A percentile compares a stretch with the other conserved stretches of the same genome.
phyloP scores from a whole-genome alignment of 2,329 filamentous ascomycete genomes.

The Pyrenochaeta sp. region DNA sequence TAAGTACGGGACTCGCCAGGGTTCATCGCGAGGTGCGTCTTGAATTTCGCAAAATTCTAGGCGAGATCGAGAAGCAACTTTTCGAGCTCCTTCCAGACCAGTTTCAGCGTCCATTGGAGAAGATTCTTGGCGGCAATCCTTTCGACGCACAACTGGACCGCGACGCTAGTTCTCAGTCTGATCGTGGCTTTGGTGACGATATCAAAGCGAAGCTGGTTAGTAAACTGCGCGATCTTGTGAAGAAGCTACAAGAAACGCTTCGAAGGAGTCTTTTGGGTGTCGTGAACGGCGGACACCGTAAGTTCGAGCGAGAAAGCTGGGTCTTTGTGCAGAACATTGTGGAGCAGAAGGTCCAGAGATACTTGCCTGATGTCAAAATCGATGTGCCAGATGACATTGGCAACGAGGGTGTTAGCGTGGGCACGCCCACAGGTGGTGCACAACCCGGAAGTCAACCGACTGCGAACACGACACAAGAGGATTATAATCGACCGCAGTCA shows the following conservation, averaged over 20 bases:
- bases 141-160: slow-evolving; percentile 41
- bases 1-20: slow-evolving; percentile 39
- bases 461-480: too few species aligned
- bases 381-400: slow-evolving; percentile 41
- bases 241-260: slow-evolving; percentile 40
- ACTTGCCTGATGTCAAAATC: slow-evolving; percentile 41
- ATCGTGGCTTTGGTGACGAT: slow-evolving; percentile 39
- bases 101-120: slow-evolving; percentile 39
- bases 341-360: slow-evolving; percentile 40
- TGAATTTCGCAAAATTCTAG: slow-evolving; percentile 39
- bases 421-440: slow-evolving; percentile 17
- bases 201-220: slow-evolving; percentile 36
- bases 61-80: slow-evolving; percentile 39
- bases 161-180: slow-evolving; percentile 28
- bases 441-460: too few species aligned
- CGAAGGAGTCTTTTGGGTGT: slow-evolving; percentile 40
- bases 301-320: slow-evolving; percentile 42
- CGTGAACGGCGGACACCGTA: slow-evolving; percentile 41
- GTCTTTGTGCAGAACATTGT: slow-evolving; percentile 42
- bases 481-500: too few species aligned
- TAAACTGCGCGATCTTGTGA: slow-evolving; percentile 37
- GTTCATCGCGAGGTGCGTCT: slow-evolving; percentile 41
- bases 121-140: slow-evolving; percentile 40
- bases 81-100: slow-evolving; percentile 40
- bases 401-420: slow-evolving; percentile 41